phyloP scores from a whole-genome alignment of 23 red algal species.

The Chondrus crispus region DNA sequence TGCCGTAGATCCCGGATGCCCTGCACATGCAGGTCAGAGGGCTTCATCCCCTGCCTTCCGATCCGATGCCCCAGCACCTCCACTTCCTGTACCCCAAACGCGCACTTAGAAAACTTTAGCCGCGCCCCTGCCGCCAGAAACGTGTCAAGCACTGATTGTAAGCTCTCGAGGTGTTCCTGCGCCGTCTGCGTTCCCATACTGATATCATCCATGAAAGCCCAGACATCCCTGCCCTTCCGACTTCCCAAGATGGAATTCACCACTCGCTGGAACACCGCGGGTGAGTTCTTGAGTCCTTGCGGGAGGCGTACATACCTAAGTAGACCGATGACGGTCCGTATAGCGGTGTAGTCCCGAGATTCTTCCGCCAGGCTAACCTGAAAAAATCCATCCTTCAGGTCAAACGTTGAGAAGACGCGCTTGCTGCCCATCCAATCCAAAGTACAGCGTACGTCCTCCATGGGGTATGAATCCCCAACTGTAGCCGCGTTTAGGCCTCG shows the following conservation, averaged over 20 bases:
- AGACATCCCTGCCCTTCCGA: neutral
- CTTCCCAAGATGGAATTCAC: neutral
- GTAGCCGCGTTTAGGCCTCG: neutral
- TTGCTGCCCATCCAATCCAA: neutral
- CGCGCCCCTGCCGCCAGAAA: neutral
- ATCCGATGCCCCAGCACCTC: neutral
- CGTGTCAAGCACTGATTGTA: neutral
- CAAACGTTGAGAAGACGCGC: neutral
- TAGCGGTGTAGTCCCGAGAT: neutral
- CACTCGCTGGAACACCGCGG: neutral
- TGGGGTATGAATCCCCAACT: neutral
- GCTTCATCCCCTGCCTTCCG: neutral
- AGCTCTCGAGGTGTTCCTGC: neutral
- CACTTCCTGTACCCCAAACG: neutral
- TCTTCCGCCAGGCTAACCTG: neutral
- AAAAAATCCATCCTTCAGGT: neutral
- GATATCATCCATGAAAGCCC: neutral
- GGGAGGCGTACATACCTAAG: neutral
- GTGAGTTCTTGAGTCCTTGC: neutral
- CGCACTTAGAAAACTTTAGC: neutral
- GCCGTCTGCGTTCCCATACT: neutral
- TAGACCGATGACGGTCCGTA: neutral
- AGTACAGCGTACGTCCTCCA: neutral
- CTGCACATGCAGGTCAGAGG: neutral
- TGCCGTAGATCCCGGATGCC: neutral